Base-by-base conservation (phyloP, 768 basidiomycete genomes). In the Boletus reticuloceps region DNA sequence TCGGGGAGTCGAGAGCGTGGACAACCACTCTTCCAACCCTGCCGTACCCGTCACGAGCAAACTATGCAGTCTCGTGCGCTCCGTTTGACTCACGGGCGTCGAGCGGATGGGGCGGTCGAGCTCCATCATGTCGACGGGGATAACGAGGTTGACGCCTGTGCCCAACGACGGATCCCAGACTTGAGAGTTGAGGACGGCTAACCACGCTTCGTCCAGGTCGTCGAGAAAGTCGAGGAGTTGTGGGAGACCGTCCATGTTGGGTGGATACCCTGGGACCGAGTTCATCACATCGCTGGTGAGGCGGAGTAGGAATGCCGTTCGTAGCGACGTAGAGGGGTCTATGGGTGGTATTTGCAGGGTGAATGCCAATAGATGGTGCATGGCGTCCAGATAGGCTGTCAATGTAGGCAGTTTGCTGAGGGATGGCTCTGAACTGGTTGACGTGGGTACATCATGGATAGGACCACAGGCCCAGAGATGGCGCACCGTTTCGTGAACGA, bases 131-230 rank as follows among this genome's bases (percentile, higher is more conserved):
- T 69, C 72, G 17, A 71, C 70, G 20, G 79, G 75, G 5, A 81
- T 50, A 6, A 73, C 58, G 32, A 80, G 65, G 51, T 82, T 73
- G n/a, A 71, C 61, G 19, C 73, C 81, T 5, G 66, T 59, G 7
- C 76, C 74, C 6, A 66, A 60, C 7, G 70, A 63, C 1, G 85
- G 76, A 59, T 90, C 82, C 90, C 90, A 92, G 2, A 79, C 75
- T 61, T 88, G 84, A 6, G 74, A 72, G 38, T 78, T 78, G 29
- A 92, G 75, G 2, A 88, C 85, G 17, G 81, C 77, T 13, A 83
- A 59, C 90, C 90, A 92, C 0, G 83, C 87, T 49, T 82, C 78
- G 69, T 92, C 90, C 37, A 92, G 77, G 62, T 88, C 84, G 64
- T 84, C 82, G 25, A 91, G 72, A 74, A 83, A 88, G 56, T 86